These are phyloP conservation scores for Monosporozyma yasuniensis DNA, from an alignment of 805 yeast species.

Conservation along the genomic window DNA sequence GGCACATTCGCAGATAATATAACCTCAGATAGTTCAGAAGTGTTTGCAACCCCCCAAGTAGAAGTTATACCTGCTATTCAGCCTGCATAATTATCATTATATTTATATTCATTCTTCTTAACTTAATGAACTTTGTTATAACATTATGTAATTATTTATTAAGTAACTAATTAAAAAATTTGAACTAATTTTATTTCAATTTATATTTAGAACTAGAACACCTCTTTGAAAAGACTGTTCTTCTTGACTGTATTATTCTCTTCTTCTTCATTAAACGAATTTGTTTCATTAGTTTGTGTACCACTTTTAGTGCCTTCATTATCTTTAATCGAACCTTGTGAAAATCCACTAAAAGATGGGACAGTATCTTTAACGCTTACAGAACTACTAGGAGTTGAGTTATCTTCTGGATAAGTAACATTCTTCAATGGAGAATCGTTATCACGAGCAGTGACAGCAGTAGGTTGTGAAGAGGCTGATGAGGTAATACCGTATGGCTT, in stretches of 20 bases:
- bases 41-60: neutral
- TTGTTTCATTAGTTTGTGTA: slow-evolving; percentile 14
- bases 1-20: neutral
- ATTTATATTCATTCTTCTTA: neutral
- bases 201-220: slow-evolving; percentile 12
- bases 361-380: neutral
- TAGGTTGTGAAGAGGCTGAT: neutral
- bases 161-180: neutral
- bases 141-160: neutral
- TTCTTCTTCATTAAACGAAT: slow-evolving; percentile 4
- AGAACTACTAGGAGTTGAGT: neutral
- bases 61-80: neutral
- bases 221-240: slow-evolving; percentile 24
- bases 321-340: slow-evolving; percentile 18
- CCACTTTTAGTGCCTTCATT: slow-evolving; percentile 13
- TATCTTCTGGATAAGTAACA: neutral
- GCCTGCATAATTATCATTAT: neutral
- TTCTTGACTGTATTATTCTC: neutral
- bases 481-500: neutral
- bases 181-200: neutral
- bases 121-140: neutral
- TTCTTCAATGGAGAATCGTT: neutral
- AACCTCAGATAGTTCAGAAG: neutral
- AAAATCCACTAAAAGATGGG: slow-evolving; percentile 24
- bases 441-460: neutral